Conservation (phyloP, 2,329 filamentous ascomycete species). For the Ascomycota sp. region DNA sequence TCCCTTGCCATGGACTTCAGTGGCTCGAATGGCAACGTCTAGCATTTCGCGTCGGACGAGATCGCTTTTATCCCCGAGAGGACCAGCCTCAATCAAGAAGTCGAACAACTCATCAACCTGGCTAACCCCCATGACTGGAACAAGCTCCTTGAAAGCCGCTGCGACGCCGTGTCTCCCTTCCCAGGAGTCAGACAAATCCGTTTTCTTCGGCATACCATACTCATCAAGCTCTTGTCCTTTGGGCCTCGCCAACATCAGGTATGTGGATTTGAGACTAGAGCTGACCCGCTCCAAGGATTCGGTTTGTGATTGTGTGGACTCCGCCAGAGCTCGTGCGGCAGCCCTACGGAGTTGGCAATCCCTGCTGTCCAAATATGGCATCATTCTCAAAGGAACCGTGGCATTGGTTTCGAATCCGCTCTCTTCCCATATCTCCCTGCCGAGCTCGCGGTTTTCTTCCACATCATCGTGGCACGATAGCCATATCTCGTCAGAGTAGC, state of each 20-base stretch:
- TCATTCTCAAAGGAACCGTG: conserved; percentile 43
- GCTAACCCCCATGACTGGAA: conserved; percentile 43
- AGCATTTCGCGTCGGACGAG: conserved; percentile 78
- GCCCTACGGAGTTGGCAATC: conserved; percentile 70
- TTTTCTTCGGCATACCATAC: conserved; percentile 85
- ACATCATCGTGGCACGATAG: conserved; percentile 81
- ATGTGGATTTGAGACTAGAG: conserved; percentile 45
- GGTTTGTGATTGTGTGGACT: conserved; percentile 43
- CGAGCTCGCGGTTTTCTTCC: conserved; percentile 67
- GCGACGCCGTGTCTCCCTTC: conserved; percentile 79
- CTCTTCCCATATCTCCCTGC: conserved; percentile 84
- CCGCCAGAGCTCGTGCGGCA: conserved; percentile 62
- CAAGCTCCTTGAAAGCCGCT: conserved; percentile 66
- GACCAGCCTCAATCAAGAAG: conserved; percentile 71
- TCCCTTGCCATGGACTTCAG: conserved; percentile 59
- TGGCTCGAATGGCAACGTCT: conserved; percentile 65
- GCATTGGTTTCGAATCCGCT: conserved; percentile 55
- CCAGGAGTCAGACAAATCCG: conserved; percentile 76
- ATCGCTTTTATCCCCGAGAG: conserved; percentile 63
- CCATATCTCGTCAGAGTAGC: conserved; percentile 83
- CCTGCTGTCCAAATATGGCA: conserved; percentile 60
- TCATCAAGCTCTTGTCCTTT: conserved; percentile 70
- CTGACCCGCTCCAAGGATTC: conserved; percentile 42
- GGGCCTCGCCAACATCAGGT: conserved; percentile 63
- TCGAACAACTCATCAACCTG: conserved; percentile 60